Conservation (phyloP, 108 stramenopile species). For the Pseudonitzschia pungens region DNA sequence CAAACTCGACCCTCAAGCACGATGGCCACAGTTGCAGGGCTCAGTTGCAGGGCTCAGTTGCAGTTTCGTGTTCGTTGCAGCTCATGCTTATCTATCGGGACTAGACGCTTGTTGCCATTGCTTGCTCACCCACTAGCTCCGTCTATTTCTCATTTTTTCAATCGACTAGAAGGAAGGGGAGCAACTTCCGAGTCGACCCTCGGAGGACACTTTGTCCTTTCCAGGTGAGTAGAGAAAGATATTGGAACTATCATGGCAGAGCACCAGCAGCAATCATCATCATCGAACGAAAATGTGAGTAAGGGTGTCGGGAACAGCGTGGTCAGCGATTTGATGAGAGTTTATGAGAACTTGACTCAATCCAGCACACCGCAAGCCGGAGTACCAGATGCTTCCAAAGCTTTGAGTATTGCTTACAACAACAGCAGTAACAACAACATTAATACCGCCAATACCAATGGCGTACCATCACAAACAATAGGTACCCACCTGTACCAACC, state of each 20-base stretch:
- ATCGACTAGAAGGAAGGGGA: too few species aligned
- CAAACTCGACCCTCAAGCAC: too few species aligned
- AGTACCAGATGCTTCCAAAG: neutral
- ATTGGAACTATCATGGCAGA: neutral
- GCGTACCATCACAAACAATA: conserved; percentile 16
- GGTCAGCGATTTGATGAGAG: conserved; percentile 56
- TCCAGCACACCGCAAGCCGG: conserved; percentile 61
- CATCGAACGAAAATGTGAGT: conserved; percentile 1
- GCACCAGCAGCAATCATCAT: neutral
- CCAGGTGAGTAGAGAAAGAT: too few species aligned
- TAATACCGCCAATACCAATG: neutral
- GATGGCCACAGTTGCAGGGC: too few species aligned
- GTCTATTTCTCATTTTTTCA: too few species aligned
- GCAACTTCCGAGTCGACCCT: too few species aligned
- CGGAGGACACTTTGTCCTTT: too few species aligned
- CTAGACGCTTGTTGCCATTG: too few species aligned
- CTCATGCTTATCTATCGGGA: too few species aligned
- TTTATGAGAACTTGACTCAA: conserved; percentile 79
- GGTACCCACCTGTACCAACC: neutral
- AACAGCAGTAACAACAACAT: conserved; percentile 23
- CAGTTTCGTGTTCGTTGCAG: too few species aligned
- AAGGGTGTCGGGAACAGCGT: conserved; percentile 3
- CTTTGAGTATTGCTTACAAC: conserved; percentile 12
- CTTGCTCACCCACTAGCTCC: too few species aligned
- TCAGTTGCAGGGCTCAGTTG: too few species aligned